Base-by-base conservation (phyloP, 495 filamentous ascomycete species). In the Penicillium manginii region DNA sequence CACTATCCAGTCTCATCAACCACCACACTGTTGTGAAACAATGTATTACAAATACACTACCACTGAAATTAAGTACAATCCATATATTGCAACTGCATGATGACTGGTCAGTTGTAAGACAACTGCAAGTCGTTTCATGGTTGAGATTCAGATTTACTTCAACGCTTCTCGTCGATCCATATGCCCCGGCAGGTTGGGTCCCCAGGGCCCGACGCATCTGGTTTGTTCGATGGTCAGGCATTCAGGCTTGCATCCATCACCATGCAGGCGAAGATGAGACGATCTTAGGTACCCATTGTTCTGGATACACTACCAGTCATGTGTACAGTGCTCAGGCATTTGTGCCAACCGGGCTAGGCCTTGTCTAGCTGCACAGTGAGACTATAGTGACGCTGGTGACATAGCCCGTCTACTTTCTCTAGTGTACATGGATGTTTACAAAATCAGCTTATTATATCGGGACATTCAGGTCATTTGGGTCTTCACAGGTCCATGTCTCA, bases 171-270 rank as follows among this genome's bases (percentile, higher is more conserved):
- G 17, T 29, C 33, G 32, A 23, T 46, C 19, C 9, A 39, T n/a
- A n/a, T 1, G 11, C 12, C 17, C 40, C 3, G 40, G 17, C 19
- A 11, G 46, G 55, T 63, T 49, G 53, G 50, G 54, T 59, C 26
- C 2, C 48, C 15, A 54, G 46, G 35, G 61, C 58, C 58, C 56
- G 52, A 67, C 45, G 33, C 45, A 43, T 42, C 35, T 31, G 50
- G 17, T 50, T 43, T 40, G 45, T 32, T 39, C 29, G 31, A 12
- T 4, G 50, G 52, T 68, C 60, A 68, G 66, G 63, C 66, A 63
- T 43, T 45, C 43, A 57, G 63, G 60, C 60, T 63, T 63, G 63
- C 63, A 66, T 61, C 29, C 43, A 52, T 19, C 29, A 45, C 43
- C 50, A 54, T 58, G 60, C 55, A 58, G 33, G 35, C 29, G 43